A percentile compares a stretch with the other conserved stretches of the same genome.
Conservation (phyloP, 345 rosid species). For the Turritis glabra region DNA sequence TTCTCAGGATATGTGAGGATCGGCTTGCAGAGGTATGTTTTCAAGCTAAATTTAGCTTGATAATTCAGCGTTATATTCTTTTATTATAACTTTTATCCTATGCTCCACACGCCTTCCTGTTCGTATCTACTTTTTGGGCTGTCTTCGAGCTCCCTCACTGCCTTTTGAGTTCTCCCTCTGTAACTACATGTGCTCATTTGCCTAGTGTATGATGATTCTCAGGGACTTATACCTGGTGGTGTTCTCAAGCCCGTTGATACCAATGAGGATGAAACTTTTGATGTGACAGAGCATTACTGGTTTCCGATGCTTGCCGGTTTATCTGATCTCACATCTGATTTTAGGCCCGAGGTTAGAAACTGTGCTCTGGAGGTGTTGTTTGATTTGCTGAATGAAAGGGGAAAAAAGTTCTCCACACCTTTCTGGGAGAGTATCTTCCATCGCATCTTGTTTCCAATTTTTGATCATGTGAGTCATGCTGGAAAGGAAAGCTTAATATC, state of each 20-base stretch:
- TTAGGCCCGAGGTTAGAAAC: conserved; percentile 80
- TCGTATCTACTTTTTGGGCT: conserved; percentile 3
- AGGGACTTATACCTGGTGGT: conserved; percentile 93
- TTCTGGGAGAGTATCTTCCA: conserved; percentile 97
- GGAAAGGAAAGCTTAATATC: conserved; percentile 73
- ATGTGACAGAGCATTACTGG: conserved; percentile 93
- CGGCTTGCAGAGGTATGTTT: conserved; percentile 91
- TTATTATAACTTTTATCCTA: background rate
- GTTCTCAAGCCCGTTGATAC: conserved; percentile 67
- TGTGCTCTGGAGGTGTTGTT: conserved; percentile 92
- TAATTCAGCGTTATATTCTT: background rate
- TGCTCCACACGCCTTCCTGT: background rate
- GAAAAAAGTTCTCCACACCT: conserved; percentile 75
- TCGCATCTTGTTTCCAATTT: conserved; percentile 89
- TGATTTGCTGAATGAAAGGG: conserved; percentile 92
- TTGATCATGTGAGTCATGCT: conserved; percentile 88
- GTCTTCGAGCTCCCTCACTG: conserved; percentile 12
- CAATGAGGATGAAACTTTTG: conserved; percentile 57
- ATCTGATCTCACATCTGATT: conserved; percentile 86
- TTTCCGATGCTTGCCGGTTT: conserved; percentile 94
- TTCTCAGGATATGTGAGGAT: conserved; percentile 97
- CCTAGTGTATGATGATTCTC: conserved; percentile 28
- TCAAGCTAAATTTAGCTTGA: conserved; percentile 11
- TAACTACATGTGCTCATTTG: conserved; percentile 18
- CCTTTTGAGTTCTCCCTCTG: background rate